Evolutionary conservation across 768 basidiomycete genomes (phyloP), one percentile per base, ranked within the genome.

Genomic region (Leccinellum albellum): DNA sequence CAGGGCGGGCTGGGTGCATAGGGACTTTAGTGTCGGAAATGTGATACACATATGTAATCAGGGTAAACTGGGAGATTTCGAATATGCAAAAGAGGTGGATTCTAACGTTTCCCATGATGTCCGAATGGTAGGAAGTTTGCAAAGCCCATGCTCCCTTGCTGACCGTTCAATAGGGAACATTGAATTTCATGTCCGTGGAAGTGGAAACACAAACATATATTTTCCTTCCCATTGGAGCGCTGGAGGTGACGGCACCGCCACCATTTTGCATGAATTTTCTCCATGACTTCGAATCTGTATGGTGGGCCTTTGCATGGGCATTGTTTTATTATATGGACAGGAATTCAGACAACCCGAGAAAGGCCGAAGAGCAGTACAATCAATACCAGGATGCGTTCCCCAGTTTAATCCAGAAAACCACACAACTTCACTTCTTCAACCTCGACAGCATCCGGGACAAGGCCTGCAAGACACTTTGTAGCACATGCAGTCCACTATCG

Each of bases 51-150:
- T 21, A 5, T 2, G 10, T 20, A 47, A 21, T 60, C 7, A 26
- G 1, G 56, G 62, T 23, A 61, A 64, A 21, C 21, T 64, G 15
- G 21, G 12, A 1, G 63, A 64, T 47, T 50, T 64, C 1, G 57
- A 64, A 20, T 61, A 50, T 20, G 59, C 53, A 7, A 61, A 64
- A 29, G 51, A 17, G 6, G 20, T 54, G 1, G 7, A 29, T 21
- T 50, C 50, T 0, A 5, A 54, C 3, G 2, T 21, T 13, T 33
- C 50, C 6, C 54, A 56, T 2, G 46, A 58, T 2, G 24, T 42
- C 51, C 57, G 47, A 52, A 64, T 54, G 6, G 63, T 64, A 32
- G 54, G 54, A 42, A 15, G 1, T 2, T 33, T 3, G 6, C 4
- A 17, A 28, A 50, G 14, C 14, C 6, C 3, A 29, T 0, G 32